A percentile compares a stretch with the other conserved stretches of the same genome.
Conservation (phyloP, 345 rosid genomes). For the Eucalyptus coolabah region DNA sequence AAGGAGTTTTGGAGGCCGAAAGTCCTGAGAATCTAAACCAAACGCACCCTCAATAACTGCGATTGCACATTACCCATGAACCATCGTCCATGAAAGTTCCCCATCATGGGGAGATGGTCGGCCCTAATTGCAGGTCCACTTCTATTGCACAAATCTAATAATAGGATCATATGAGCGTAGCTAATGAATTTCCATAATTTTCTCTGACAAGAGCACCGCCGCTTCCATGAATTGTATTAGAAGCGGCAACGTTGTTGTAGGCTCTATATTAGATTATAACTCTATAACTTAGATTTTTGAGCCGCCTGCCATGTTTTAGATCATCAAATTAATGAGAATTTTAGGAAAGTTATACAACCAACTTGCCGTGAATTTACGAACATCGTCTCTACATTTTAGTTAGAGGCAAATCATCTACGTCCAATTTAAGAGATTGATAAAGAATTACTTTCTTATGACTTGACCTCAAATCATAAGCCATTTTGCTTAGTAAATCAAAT, state of each 20-base stretch:
- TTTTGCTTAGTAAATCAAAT: not conserved
- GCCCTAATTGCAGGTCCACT: not conserved
- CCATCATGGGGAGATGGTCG: not conserved
- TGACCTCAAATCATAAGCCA: not conserved
- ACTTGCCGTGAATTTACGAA: not conserved
- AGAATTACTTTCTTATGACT: not conserved
- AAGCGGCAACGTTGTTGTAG: not conserved
- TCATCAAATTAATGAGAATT: not conserved
- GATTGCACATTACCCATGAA: not conserved
- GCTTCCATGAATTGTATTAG: not conserved
- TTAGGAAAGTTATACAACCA: not conserved
- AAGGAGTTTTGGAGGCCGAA: too few species aligned
- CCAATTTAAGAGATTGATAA: not conserved
- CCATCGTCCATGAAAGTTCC: not conserved
- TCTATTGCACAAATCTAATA: not conserved
- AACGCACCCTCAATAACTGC: fast-evolving
- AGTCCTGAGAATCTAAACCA: too few species aligned
- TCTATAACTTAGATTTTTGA: not conserved
- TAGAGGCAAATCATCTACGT: not conserved
- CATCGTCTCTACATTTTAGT: not conserved
- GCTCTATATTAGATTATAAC: not conserved
- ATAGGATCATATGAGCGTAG: not conserved
- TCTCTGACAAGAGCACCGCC: not conserved
- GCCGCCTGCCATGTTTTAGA: not conserved
- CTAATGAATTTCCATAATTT: not conserved